Percentiles rank a stretch among this genome's conserved stretches.
Evolutionary conservation across 2,329 filamentous ascomycete genomes (phyloP).

Genomic region (Magnaporthales sp.): DNA sequence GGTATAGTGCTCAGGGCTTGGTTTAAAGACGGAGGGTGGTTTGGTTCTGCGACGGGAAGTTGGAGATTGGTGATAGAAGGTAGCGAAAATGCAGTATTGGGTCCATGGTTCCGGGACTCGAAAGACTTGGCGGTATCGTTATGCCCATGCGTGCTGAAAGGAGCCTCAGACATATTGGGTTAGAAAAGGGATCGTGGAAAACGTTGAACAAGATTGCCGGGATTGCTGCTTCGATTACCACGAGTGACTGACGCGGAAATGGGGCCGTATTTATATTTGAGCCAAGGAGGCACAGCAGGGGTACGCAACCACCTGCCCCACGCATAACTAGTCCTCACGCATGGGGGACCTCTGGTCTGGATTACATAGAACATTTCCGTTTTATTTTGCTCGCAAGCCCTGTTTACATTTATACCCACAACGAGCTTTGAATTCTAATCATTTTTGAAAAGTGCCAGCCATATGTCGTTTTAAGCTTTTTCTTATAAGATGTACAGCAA

Average conservation of each 20-base stretch:
- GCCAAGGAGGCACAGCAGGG: neutral
- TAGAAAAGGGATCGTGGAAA: neutral
- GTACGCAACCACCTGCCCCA: neutral
- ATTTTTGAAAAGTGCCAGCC: too few species aligned
- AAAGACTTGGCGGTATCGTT: neutral
- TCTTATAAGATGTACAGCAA: too few species aligned
- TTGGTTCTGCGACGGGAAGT: neutral
- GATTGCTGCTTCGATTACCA: neutral
- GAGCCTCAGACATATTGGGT: neutral
- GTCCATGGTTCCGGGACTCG: neutral
- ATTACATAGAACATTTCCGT: too few species aligned
- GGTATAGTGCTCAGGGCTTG: too few species aligned
- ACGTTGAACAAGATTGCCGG: neutral
- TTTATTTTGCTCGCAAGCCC: too few species aligned
- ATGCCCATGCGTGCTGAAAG: neutral
- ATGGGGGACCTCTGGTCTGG: too few species aligned
- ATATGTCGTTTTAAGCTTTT: too few species aligned
- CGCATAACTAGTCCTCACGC: too few species aligned
- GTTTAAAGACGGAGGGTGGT: too few species aligned
- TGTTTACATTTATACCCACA: too few species aligned
- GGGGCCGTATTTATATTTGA: neutral
- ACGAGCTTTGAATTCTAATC: too few species aligned
- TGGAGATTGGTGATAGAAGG: neutral
- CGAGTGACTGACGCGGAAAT: neutral
- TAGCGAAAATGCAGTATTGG: neutral